phyloP scores from a whole-genome alignment of 2,329 filamentous ascomycete species.

The Verticillium klebahnii region DNA sequence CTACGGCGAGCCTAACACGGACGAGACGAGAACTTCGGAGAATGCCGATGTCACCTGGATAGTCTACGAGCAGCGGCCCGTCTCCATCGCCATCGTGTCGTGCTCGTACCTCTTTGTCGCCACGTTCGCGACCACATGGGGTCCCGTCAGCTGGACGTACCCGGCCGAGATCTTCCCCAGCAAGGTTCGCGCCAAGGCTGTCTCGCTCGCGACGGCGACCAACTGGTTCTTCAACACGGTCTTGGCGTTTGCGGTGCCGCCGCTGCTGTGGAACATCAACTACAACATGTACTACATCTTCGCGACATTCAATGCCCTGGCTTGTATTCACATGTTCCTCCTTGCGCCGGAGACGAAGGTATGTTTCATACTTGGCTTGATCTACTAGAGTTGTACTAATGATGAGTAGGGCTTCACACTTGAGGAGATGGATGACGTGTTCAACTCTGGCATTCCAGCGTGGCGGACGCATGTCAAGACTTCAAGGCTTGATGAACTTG shows the following conservation, averaged over 20 bases:
- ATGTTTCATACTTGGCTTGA: neutral
- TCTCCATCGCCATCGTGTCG: slow-evolving; percentile 61
- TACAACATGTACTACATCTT: slow-evolving; percentile 71
- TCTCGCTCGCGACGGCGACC: slow-evolving; percentile 33
- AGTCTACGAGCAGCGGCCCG: slow-evolving; percentile 42
- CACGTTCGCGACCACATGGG: slow-evolving; percentile 36
- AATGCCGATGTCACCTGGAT: slow-evolving; percentile 54
- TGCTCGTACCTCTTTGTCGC: slow-evolving; percentile 63
- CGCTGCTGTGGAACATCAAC: slow-evolving; percentile 49
- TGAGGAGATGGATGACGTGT: slow-evolving; percentile 73
- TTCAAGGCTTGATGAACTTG: slow-evolving; percentile 40
- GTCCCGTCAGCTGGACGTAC: slow-evolving; percentile 45
- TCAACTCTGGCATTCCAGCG: slow-evolving; percentile 53
- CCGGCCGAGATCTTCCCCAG: slow-evolving; percentile 41
- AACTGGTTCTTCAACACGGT: slow-evolving; percentile 46
- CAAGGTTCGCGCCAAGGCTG: slow-evolving; percentile 38
- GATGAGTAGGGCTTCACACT: slow-evolving; percentile 55
- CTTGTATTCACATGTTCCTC: slow-evolving; percentile 66
- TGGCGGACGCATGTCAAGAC: slow-evolving; percentile 46
- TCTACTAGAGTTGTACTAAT: neutral
- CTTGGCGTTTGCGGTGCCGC: slow-evolving; percentile 48
- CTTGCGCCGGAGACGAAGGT: slow-evolving; percentile 57
- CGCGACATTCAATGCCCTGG: slow-evolving; percentile 63
- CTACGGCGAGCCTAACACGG: slow-evolving; percentile 47
- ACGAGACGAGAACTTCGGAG: slow-evolving; percentile 26